Evolutionary conservation across 768 basidiomycete species (phyloP).

Genomic region (Floccularia luteovirens): DNA sequence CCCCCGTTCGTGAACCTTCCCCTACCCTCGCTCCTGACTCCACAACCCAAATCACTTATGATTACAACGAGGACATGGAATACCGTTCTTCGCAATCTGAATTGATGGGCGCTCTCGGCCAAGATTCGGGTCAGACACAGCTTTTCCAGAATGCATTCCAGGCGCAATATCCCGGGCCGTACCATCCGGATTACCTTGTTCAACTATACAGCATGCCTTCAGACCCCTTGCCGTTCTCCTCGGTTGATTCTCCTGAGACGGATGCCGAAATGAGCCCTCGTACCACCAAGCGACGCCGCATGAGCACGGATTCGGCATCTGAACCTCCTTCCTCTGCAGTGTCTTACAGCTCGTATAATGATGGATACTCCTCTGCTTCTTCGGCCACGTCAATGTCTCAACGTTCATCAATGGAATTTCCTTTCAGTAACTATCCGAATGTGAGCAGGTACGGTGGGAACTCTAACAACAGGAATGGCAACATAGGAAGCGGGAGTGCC

Average conservation of each 20-base stretch:
- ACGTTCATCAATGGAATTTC: slow-evolving; percentile 60
- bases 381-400: slow-evolving; percentile 52
- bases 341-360: slow-evolving; percentile 54
- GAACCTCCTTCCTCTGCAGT: slow-evolving; percentile 57
- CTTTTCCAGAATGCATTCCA: slow-evolving; percentile 27
- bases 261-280: slow-evolving; percentile 38
- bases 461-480: no score
- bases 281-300: slow-evolving; percentile 58
- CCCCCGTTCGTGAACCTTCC: slow-evolving; percentile 53
- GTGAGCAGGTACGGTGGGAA: slow-evolving; percentile 21
- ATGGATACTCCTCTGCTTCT: slow-evolving; percentile 52
- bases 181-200: slow-evolving; percentile 63
- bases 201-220: slow-evolving; percentile 39
- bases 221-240: slow-evolving; percentile 49
- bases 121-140: slow-evolving; percentile 16
- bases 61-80: slow-evolving; percentile 36
- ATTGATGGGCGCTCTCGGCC: slow-evolving; percentile 37
- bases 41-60: slow-evolving; percentile 50
- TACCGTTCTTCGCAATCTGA: slow-evolving; percentile 42
- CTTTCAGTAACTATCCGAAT: slow-evolving; percentile 46
- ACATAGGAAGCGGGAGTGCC: no score
- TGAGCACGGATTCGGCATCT: slow-evolving; percentile 52
- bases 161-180: slow-evolving; percentile 58
- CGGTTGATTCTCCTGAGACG: slow-evolving; percentile 36
- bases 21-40: slow-evolving; percentile 69